Evolutionary conservation across 1,284 basidiomycete species (phyloP).

Genomic region (Fistulina hepatica): DNA sequence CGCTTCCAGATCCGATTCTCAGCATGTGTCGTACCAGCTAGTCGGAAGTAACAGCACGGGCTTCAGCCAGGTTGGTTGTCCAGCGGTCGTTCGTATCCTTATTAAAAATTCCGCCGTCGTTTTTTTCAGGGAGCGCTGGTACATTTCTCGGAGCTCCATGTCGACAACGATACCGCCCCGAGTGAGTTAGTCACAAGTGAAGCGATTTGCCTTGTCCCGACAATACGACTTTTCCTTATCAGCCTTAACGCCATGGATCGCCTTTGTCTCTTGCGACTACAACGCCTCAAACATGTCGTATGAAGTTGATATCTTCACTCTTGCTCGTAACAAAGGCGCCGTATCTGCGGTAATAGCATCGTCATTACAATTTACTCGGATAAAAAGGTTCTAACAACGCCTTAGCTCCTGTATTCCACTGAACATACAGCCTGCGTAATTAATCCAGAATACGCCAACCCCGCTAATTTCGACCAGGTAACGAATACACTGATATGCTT

Average conservation of each 20-base stretch:
- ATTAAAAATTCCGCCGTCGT: constrained; percentile 3
- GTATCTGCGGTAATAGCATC: constrained; percentile 51
- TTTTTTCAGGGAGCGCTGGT: constrained; percentile 56
- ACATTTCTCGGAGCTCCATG: constrained; percentile 60
- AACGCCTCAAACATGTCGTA: constrained; percentile 56
- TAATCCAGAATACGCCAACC: constrained; percentile 58
- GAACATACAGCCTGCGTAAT: constrained; percentile 64
- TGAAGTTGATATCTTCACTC: constrained; percentile 66
- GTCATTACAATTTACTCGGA: constrained; percentile 4
- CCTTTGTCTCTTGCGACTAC: constrained; percentile 70
- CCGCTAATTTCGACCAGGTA: constrained; percentile 55
- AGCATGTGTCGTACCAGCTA: constrained; percentile 50
- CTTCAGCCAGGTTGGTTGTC: constrained; percentile 37
- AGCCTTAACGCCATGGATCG: constrained; percentile 82
- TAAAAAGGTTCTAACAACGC: constrained; percentile 3
- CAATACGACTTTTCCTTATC: constrained; percentile 8
- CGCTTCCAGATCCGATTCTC: constrained; percentile 33
- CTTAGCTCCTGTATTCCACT: constrained; percentile 66
- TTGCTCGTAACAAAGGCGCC: constrained; percentile 68
- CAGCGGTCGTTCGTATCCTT: neutral
- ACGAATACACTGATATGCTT: no score
- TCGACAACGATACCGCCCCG: constrained; percentile 28
- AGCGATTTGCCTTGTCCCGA: constrained; percentile 8
- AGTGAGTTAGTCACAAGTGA: constrained; percentile 29
- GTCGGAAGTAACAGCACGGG: constrained; percentile 38